Conservation (phyloP, 1,284 basidiomycete genomes). For the Acaromyces ingoldii region DNA sequence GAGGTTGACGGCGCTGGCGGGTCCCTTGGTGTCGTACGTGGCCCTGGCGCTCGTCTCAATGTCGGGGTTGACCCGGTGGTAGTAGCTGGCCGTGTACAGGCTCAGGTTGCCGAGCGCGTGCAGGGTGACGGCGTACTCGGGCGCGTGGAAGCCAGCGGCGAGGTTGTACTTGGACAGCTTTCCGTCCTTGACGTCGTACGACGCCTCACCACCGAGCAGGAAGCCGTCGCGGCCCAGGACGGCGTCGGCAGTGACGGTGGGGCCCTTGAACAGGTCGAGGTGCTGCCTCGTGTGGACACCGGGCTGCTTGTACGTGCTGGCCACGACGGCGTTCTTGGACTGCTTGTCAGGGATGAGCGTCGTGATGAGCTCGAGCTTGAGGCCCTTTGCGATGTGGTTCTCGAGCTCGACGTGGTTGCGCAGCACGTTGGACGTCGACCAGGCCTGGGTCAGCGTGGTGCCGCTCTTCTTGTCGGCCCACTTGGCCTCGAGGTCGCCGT, state of each 20-base stretch:
- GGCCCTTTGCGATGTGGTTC: slow-evolving; percentile 90
- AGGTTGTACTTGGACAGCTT: slow-evolving; percentile 86
- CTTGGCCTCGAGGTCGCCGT: slow-evolving; percentile 51
- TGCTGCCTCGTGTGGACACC: slow-evolving; percentile 86
- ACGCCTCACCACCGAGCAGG: slow-evolving; percentile 90
- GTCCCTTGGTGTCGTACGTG: slow-evolving; percentile 86
- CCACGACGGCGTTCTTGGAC: slow-evolving; percentile 65
- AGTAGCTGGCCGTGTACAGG: slow-evolving; percentile 93
- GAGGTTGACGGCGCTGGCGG: slow-evolving; percentile 75
- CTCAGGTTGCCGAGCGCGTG: slow-evolving; percentile 93
- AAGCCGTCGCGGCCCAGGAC: slow-evolving; percentile 93
- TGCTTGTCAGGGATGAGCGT: slow-evolving; percentile 76
- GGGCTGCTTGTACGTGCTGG: slow-evolving; percentile 90
- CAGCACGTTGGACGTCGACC: slow-evolving; percentile 82
- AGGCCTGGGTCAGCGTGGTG: slow-evolving; percentile 58
- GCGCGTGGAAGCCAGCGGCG: slow-evolving; percentile 88
- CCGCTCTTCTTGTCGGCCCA: slow-evolving; percentile 50
- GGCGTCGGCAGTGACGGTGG: slow-evolving; percentile 85
- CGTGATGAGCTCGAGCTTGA: slow-evolving; percentile 88
- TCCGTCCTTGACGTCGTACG: slow-evolving; percentile 93
- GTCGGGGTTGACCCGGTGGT: slow-evolving; percentile 90
- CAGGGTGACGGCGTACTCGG: slow-evolving; percentile 91
- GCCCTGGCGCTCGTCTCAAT: slow-evolving; percentile 89
- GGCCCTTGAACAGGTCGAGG: slow-evolving; percentile 96
- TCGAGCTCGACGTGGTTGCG: slow-evolving; percentile 87